These are phyloP conservation scores for Pythium phragmitis DNA, from an alignment of 352 stramenopile species.

Conservation along the genomic window DNA sequence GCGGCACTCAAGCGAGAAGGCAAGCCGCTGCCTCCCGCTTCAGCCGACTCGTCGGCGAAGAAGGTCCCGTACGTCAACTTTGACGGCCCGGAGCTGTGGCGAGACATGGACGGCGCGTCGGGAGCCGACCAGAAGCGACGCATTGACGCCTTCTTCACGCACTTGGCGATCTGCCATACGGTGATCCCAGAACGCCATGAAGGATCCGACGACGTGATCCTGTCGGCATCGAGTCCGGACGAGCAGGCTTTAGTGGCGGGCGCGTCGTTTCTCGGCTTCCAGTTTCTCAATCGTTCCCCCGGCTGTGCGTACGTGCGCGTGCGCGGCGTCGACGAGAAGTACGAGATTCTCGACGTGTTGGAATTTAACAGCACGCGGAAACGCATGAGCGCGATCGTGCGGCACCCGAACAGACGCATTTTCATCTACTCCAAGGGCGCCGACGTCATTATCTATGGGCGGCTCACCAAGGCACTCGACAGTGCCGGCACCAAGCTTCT, in stretches of 20 bases:
- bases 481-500: slow-evolving; percentile 44
- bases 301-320: slow-evolving; percentile 52
- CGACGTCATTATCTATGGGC: slow-evolving; percentile 66
- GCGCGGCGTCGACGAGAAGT: slow-evolving; percentile 70
- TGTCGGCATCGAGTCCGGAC: slow-evolving; percentile 81
- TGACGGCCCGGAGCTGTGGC: slow-evolving; percentile 56
- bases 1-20: slow-evolving; percentile 26
- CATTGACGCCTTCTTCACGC: slow-evolving; percentile 72
- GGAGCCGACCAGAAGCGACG: slow-evolving; percentile 41
- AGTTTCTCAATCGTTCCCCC: slow-evolving; percentile 71
- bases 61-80: slow-evolving; percentile 52
- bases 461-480: slow-evolving; percentile 66
- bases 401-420: slow-evolving; percentile 55
- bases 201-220: slow-evolving; percentile 47
- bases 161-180: slow-evolving; percentile 74
- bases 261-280: slow-evolving; percentile 87
- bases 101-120: slow-evolving; percentile 30
- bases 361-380: slow-evolving; percentile 92
- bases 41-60: slow-evolving; percentile 19
- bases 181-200: slow-evolving; percentile 70
- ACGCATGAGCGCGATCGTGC: slow-evolving; percentile 85
- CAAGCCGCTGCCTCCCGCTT: slow-evolving; percentile 47
- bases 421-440: slow-evolving; percentile 81
- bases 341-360: slow-evolving; percentile 92
- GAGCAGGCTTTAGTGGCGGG: slow-evolving; percentile 82